phyloP scores from a whole-genome alignment of 108 stramenopile genomes.

The Hondaea fermentalgiana region DNA sequence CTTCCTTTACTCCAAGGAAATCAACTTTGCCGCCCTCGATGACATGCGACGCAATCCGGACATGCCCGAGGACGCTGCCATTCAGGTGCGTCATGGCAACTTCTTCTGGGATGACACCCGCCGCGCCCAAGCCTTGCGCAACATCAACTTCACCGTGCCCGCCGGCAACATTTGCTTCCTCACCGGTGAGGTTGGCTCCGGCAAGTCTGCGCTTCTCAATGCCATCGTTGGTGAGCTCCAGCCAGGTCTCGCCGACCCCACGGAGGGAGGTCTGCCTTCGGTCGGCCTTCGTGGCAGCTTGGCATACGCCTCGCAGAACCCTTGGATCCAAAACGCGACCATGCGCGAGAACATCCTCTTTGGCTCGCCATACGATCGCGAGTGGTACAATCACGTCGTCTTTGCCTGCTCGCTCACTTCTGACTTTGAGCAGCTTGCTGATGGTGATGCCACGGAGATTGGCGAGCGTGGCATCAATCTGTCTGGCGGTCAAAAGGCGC shows the following conservation, averaged over 20 bases:
- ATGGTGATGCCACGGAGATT: constrained; percentile 85
- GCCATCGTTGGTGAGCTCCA: constrained; percentile 76
- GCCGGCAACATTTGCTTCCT: constrained; percentile 44
- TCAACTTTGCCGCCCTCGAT: constrained; percentile 36
- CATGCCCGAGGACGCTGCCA: not conserved
- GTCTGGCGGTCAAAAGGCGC: constrained; percentile 83
- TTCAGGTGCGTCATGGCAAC: not conserved
- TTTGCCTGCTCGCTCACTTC: constrained; percentile 64
- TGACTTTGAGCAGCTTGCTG: constrained; percentile 68
- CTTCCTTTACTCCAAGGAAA: constrained; percentile 67
- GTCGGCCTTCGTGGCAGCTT: constrained; percentile 54
- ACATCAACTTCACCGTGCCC: not conserved
- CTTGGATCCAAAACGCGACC: constrained; percentile 90
- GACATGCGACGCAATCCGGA: constrained; percentile 38
- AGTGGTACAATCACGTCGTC: constrained; percentile 66
- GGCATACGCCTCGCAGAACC: constrained; percentile 78
- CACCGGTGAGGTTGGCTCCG: constrained; percentile 72
- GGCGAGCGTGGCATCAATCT: constrained; percentile 89
- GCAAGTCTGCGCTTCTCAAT: constrained; percentile 78
- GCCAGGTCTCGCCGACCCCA: constrained; percentile 40
- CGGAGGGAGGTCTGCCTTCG: not conserved
- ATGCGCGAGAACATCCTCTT: constrained; percentile 83
- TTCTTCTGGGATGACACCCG: not conserved
- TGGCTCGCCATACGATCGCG: constrained; percentile 61
- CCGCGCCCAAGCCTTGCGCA: not conserved